Conservation (phyloP, 805 yeast genomes). For the Grigorovia humatica region DNA sequence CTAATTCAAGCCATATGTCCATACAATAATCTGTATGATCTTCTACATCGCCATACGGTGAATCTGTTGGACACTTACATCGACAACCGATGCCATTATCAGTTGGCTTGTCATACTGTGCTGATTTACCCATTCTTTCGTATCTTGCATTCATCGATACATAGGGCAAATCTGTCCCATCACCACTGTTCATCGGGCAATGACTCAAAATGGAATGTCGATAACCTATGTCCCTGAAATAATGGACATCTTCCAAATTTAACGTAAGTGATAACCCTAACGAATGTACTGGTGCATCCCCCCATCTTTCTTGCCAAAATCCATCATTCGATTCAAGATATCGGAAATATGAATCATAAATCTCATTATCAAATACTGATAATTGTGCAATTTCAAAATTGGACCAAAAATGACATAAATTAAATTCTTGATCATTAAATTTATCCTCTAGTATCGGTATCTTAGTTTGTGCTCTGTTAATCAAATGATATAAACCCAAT, state of each 20-base stretch:
- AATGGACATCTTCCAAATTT: slow-evolving; percentile 63
- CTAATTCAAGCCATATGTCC: slow-evolving; percentile 38
- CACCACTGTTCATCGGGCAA: slow-evolving; percentile 53
- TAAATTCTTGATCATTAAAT: slow-evolving; percentile 59
- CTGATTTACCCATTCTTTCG: slow-evolving; percentile 28
- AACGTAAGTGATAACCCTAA: slow-evolving; percentile 73
- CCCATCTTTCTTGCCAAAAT: slow-evolving; percentile 90
- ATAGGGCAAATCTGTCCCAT: slow-evolving; percentile 38
- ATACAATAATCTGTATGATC: slow-evolving; percentile 44
- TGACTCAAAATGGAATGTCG: slow-evolving; percentile 71
- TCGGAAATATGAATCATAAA: slow-evolving; percentile 59
- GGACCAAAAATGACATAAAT: slow-evolving; percentile 84
- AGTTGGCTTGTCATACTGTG: slow-evolving; percentile 27
- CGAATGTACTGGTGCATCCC: slow-evolving; percentile 93
- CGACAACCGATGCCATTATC: slow-evolving; percentile 69
- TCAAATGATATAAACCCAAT: slow-evolving; percentile 29
- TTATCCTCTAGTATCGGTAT: slow-evolving; percentile 38
- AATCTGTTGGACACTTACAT: slow-evolving; percentile 60
- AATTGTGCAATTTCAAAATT: slow-evolving; percentile 86
- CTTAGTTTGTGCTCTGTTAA: slow-evolving; percentile 30
- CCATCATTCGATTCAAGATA: slow-evolving; percentile 68
- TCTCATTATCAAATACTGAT: slow-evolving; percentile 56
- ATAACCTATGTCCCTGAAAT: slow-evolving; percentile 89
- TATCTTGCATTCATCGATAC: slow-evolving; percentile 19
- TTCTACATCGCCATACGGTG: slow-evolving; percentile 44